Evolutionary conservation across 495 filamentous ascomycete species (phyloP), one percentile per base, ranked within the genome.

Genomic region (Penicillium paxilli): DNA sequence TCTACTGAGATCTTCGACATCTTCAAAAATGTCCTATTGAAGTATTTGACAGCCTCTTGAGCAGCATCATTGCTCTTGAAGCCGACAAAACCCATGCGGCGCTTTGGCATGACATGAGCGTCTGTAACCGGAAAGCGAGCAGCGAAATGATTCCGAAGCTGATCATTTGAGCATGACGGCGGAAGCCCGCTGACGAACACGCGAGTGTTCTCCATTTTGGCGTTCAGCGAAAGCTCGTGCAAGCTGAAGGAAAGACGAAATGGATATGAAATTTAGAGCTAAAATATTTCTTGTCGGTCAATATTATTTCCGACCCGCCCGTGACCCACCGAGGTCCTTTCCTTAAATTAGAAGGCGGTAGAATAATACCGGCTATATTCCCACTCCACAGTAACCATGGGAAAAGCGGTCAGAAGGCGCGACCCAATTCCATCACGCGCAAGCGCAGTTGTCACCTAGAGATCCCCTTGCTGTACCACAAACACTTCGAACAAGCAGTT

Each of bases 1-100:
- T 98, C 95, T 60, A 97, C 94, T 22, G 70, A 75, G 59, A 99
- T 90, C 82, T 85, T 94, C n/a, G 92, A 95, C 92, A 96, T 95
- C 54, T 91, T 90, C 56, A 98, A 89, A 71, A 92, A 98, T 54
- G 92, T 83, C 63, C 84, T 89, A 75, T 99, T 92, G 82, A 96
- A 96, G 73, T 96, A 96, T 63, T 89, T 90, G 57, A 93, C 88
- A 44, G 94, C 94, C 59, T 84, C 80, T 40, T 79, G 73, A 44
- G 94, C 94, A 60, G 88, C 88, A 55, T 92, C 83, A 38, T 84
- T 77, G 48, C 82, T 90, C 72, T 89, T 93, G 79, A 92, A 98
- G 54, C 94, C 94, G 54, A 99, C 85, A 79, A 96, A 99, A 58
- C 92, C 94, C 74, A 98, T 96, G 51, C 91, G 82, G 62, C 94